Percentiles rank a stretch among this genome's conserved stretches.
These are phyloP conservation scores for Agrocybe pediades DNA, from an alignment of 768 basidiomycete genomes.

Conservation along the genomic window DNA sequence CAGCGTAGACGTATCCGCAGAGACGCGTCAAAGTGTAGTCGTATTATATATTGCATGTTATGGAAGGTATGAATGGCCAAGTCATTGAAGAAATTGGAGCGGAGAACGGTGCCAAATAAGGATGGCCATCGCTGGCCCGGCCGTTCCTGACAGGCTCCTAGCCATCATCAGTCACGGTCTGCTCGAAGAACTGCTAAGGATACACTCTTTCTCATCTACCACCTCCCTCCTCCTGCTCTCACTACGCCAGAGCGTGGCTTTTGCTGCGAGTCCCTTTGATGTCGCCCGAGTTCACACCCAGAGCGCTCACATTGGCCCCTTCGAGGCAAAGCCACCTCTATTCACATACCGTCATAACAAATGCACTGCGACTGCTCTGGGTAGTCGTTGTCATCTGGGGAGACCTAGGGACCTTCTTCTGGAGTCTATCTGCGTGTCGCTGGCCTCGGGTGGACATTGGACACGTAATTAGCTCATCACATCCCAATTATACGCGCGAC, in stretches of 20 bases:
- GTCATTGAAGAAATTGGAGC: background rate
- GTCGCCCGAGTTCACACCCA: slow-evolving; percentile 12
- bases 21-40: no score
- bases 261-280: slow-evolving; percentile 3
- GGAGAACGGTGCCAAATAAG: background rate
- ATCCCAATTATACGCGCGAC: background rate
- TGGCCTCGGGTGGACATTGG: slow-evolving; percentile 53
- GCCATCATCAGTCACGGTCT: background rate
- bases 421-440: slow-evolving; percentile 55
- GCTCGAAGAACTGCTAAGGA: background rate
- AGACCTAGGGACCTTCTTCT: slow-evolving; percentile 62
- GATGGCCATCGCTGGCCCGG: background rate
- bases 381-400: slow-evolving; percentile 63
- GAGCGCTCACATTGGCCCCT: slow-evolving; percentile 10
- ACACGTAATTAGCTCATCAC: slow-evolving; percentile 16
- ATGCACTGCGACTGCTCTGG: slow-evolving; percentile 53
- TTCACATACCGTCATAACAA: slow-evolving; percentile 26
- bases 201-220: background rate
- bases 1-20: no score
- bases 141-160: background rate
- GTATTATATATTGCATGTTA: no score
- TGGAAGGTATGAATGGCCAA: background rate
- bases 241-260: background rate
- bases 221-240: background rate
- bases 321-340: slow-evolving; percentile 15